Base-by-base conservation (phyloP, 2,329 filamentous ascomycete genomes). In the Alternaria sp. region DNA sequence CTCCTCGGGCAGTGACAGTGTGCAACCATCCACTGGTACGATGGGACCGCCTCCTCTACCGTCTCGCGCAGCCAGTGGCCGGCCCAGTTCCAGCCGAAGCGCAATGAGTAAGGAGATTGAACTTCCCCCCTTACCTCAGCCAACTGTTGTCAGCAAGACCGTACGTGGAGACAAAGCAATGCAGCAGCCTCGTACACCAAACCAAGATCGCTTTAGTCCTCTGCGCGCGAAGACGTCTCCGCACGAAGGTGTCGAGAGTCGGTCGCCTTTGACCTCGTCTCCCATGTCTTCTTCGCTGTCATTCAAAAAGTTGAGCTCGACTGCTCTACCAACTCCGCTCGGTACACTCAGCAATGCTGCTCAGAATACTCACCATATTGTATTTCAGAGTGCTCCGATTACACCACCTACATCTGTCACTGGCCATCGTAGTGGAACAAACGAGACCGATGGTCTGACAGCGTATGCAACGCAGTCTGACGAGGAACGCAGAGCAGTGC, bases 401-500 rank as follows among this genome's bases (percentile, higher is more conserved):
- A 68, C 63, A 1, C 56, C 64, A 28, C 54, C 63, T 18, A 34
- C 59, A 12, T 66, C 59, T 27, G 51, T 49, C 16, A 32, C 45
- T 9, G 50, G 41, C 10, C 25, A 52, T 4, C 49, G 48, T 20
- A 27, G 54, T 34, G 20, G 28, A 45, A 9, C 41, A 4, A 50
- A 59, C 41, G 34, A 55, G 8, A 38, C 53, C 32, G 64, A 69
- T 9, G 54, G 59, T 43, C 55, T 78, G 34, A 63, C 69, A 27
- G 54, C 57, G 8, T 84, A 83, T 59, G 77, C 77, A 2, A 69
- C 72, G 38, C 80, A 81, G 48, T 70, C 76, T 25, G 73, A 76
- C 16, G 80, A 83, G 20, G 71, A 75, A 34, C 79, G 85, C 8
- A 73, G 78, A 48, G 70, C 72, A 10, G 74, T 80, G 11, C 68